These are phyloP conservation scores for Xylariaceae sp. DNA, from an alignment of 2,329 filamentous ascomycete species.

Conservation along the genomic window DNA sequence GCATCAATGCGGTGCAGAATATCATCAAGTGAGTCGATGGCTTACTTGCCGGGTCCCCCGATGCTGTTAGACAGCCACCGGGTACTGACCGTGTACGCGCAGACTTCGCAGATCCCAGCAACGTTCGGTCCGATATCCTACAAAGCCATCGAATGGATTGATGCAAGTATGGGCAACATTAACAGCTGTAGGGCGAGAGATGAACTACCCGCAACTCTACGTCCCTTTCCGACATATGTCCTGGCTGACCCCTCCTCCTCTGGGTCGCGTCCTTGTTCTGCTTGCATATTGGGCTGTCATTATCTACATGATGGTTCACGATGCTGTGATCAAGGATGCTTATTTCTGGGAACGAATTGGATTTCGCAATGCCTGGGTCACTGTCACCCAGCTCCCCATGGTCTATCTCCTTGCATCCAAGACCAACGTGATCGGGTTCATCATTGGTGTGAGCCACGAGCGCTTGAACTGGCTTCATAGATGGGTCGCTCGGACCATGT, in stretches of 20 bases:
- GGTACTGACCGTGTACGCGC: constrained; percentile 2
- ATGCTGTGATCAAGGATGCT: constrained; percentile 45
- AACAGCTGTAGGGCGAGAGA: constrained; percentile 52
- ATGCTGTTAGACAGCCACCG: neutral
- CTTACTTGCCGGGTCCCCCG: neutral
- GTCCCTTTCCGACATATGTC: constrained; percentile 41
- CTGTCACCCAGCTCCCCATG: constrained; percentile 58
- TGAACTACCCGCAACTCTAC: constrained; percentile 50
- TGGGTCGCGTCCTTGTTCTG: constrained; percentile 51
- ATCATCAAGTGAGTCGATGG: constrained; percentile 36
- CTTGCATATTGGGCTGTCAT: constrained; percentile 54
- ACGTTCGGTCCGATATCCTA: constrained; percentile 44
- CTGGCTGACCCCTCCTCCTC: constrained; percentile 54
- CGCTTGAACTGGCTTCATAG: constrained; percentile 68
- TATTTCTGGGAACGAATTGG: constrained; percentile 60
- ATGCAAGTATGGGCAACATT: constrained; percentile 52
- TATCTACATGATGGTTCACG: constrained; percentile 50
- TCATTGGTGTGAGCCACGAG: constrained; percentile 61
- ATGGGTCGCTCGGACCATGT: constrained; percentile 64
- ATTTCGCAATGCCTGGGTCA: constrained; percentile 63
- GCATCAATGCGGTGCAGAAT: constrained; percentile 40
- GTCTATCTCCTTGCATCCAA: constrained; percentile 58
- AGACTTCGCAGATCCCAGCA: constrained; percentile 45
- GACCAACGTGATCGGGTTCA: constrained; percentile 51
- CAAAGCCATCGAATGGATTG: constrained; percentile 42